These are phyloP conservation scores for Nakaseomyces glabratus DNA, from an alignment of 1,139 yeast species.

Conservation along the genomic window DNA sequence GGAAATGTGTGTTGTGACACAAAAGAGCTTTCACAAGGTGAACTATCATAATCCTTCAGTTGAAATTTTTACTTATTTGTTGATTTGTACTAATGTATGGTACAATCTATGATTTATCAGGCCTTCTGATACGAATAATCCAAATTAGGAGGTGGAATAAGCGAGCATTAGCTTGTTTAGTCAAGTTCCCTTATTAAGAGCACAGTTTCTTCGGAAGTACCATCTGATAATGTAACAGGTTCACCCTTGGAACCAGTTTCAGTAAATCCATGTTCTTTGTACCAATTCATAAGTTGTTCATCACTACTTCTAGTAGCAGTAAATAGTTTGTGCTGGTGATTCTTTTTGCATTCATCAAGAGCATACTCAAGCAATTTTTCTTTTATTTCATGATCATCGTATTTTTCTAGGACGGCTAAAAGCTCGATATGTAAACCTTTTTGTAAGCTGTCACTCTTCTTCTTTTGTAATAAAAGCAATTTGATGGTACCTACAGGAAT, in stretches of 20 bases:
- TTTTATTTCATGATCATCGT: slow-evolving; percentile 53
- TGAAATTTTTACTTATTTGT: no score
- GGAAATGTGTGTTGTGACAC: no score
- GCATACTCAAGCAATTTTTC: slow-evolving; percentile 45
- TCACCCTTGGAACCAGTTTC: slow-evolving; percentile 1
- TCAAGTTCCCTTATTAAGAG: not conserved
- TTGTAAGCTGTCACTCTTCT: slow-evolving; percentile 32
- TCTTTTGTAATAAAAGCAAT: slow-evolving; percentile 35
- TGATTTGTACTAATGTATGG: no score
- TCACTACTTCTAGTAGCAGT: slow-evolving; percentile 49
- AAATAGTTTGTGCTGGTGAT: slow-evolving; percentile 46
- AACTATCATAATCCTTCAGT: no score
- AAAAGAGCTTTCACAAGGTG: no score
- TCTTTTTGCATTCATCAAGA: slow-evolving; percentile 44
- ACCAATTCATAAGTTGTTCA: slow-evolving; percentile 46
- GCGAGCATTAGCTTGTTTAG: no score
- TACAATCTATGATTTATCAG: no score
- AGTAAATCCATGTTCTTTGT: slow-evolving; percentile 43
- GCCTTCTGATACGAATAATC: no score
- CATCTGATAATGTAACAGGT: not conserved
- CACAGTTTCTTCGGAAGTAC: not conserved
- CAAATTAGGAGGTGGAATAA: no score
- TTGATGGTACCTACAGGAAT: slow-evolving; percentile 69
- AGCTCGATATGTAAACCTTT: slow-evolving; percentile 53
- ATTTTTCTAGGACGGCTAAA: slow-evolving; percentile 55